A percentile compares a stretch with the other conserved stretches of the same genome.
phyloP scores from a whole-genome alignment of 2,329 filamentous ascomycete genomes.

The Stromatinia cepivora region DNA sequence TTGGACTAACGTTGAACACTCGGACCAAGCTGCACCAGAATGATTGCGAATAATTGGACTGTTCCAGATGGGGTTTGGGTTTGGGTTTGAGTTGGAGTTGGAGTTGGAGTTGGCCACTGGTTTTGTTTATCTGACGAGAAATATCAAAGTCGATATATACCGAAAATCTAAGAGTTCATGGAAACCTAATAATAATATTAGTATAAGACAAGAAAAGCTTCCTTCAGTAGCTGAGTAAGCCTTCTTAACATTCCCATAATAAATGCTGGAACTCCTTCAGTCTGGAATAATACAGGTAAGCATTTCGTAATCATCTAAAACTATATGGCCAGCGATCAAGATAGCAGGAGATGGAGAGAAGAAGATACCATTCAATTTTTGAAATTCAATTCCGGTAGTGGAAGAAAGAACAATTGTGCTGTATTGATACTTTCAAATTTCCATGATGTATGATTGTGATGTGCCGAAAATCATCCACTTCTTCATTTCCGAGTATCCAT shows the following conservation, averaged over 20 bases:
- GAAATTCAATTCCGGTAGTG: slow-evolving; percentile 4
- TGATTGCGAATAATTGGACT: slow-evolving; percentile 8
- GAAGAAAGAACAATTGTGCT: neutral
- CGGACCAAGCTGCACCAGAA: slow-evolving; percentile 11
- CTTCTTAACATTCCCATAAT: neutral
- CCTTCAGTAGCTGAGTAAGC: neutral
- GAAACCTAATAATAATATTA: neutral
- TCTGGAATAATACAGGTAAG: neutral
- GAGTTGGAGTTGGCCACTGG: neutral
- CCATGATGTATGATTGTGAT: slow-evolving; percentile 12
- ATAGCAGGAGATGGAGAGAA: neutral
- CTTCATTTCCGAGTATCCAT: slow-evolving; percentile 18
- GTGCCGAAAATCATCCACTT: slow-evolving; percentile 11
- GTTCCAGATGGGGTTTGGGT: neutral
- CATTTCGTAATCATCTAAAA: slow-evolving; percentile 5
- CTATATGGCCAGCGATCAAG: neutral
- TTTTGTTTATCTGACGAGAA: neutral
- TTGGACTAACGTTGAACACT: neutral
- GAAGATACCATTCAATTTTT: neutral
- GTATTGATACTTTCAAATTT: neutral
- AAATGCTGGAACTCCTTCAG: neutral
- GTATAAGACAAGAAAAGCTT: neutral
- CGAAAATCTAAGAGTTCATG: neutral
- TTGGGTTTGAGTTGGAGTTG: no score
- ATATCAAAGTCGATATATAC: neutral